Base-by-base conservation (phyloP, 805 yeast species). In the Ogataea polymorpha region DNA sequence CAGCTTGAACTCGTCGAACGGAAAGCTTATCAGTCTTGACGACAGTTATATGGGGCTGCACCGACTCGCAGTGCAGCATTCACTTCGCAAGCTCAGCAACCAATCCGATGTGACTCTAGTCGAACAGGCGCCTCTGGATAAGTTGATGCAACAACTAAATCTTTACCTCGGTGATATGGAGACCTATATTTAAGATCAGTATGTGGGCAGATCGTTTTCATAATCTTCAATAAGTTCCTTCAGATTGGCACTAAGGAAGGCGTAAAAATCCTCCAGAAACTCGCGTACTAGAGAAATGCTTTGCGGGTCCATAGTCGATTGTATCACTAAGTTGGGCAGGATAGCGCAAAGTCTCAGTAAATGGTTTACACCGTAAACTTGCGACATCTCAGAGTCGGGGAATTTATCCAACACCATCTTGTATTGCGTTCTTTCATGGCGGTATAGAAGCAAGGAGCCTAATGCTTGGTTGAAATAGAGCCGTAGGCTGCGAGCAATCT, bases 351-450 rank as follows among this genome's bases (percentile, higher is more conserved):
- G 63, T 49, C 99, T 70, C 45, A 91, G 63, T 26, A 93, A 65
- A 62, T 90, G 97, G 53, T 86, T 90, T 1, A 82, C 72, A 0
- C 96, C 96, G 55, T 90, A 91, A 0, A 82, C 58, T 2, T 72
- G 69, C 44, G 74, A 59, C 27, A 53, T 31, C 16, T 50, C 48
- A 3, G 41, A 32, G 7, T 42, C 42, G 4, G 39, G 40, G 23
- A 40, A 49, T 23, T 50, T 41, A 38, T 68, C 66, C 11, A 74
- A 42, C 17, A 82, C 53, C 23, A 79, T 74, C 39, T 79, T 67
- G 50, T 74, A 85, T 58, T 88, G 96, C 43, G 80, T 75, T 40
- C 93, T 68, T 61, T 87, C 96, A 54, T 77, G 84, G 43, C 88
- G 72, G 63, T 88, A 87, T 3, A 87, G 71, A 23, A 87, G 63